These are phyloP conservation scores for Phytophthora sp. DNA, from an alignment of 352 stramenopile species.

Conservation along the genomic window DNA sequence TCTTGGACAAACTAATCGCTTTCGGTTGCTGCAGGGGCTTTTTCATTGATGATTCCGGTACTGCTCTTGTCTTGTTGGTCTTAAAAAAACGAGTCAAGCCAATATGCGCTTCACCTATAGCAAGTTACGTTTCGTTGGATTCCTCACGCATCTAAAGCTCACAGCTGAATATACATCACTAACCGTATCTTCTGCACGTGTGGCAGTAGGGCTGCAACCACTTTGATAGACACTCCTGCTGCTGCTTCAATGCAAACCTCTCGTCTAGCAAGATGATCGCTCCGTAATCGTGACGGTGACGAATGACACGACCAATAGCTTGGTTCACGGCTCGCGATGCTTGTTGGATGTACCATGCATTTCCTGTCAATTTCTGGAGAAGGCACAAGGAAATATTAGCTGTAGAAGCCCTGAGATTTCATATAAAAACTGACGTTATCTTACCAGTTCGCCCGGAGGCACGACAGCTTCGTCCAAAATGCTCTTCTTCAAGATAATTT, in stretches of 20 bases:
- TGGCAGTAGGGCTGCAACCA: constrained; percentile 92
- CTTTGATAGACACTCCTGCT: constrained; percentile 94
- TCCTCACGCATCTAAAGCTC: too few relatives aligned
- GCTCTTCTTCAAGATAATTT: constrained; percentile 97
- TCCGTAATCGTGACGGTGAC: constrained; percentile 98
- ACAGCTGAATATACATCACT: background rate
- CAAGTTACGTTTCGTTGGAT: constrained; percentile 15
- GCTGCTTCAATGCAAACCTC: constrained; percentile 92
- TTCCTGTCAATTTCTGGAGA: constrained; percentile 90
- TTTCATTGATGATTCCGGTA: constrained; percentile 32
- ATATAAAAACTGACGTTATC: background rate
- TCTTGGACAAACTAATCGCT: constrained; percentile 48
- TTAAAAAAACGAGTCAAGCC: constrained; percentile 87
- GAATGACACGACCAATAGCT: constrained; percentile 98
- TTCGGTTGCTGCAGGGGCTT: constrained; percentile 46
- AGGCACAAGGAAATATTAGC: constrained; percentile 4
- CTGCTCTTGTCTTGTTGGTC: constrained; percentile 60
- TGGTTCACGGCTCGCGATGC: constrained; percentile 98
- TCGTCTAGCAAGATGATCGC: constrained; percentile 98
- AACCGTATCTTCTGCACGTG: constrained; percentile 73
- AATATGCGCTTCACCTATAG: constrained; percentile 81
- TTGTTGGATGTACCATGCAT: constrained; percentile 99
- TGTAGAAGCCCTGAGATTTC: background rate
- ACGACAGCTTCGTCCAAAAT: constrained; percentile 92
- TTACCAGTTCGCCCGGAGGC: constrained; percentile 65